phyloP scores from a whole-genome alignment of 768 basidiomycete species.

The Tulasnella sp. region DNA sequence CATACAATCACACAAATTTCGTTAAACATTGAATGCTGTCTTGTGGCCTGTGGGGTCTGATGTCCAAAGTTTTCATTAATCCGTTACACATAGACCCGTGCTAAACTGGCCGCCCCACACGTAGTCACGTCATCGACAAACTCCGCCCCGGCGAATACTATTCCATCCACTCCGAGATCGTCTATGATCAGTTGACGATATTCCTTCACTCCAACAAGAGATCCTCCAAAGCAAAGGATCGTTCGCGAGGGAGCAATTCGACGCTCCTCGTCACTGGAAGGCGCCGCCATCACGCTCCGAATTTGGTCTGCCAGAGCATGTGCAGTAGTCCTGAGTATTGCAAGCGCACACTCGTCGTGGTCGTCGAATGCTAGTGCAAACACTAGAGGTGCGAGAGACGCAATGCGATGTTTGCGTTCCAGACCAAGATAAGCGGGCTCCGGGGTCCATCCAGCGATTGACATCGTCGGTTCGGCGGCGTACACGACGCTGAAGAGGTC shows the following conservation, averaged over 20 bases:
- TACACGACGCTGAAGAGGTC: constrained; percentile 62
- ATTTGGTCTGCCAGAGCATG: constrained; percentile 52
- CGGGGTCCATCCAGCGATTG: constrained; percentile 27
- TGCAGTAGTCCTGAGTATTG: constrained; percentile 48
- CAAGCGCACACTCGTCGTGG: constrained; percentile 49
- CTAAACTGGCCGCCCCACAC: constrained; percentile 54
- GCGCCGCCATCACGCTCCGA: constrained; percentile 38
- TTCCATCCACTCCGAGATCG: constrained; percentile 46
- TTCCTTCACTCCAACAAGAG: constrained; percentile 52
- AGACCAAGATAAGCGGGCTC: constrained; percentile 26
- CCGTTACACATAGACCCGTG: neutral
- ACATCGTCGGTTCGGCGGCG: constrained; percentile 44
- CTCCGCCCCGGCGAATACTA: constrained; percentile 52
- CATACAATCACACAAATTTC: neutral
- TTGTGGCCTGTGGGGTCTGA: neutral
- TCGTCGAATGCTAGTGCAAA: constrained; percentile 63
- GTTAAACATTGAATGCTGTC: neutral
- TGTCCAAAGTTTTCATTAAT: neutral
- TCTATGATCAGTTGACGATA: constrained; percentile 53
- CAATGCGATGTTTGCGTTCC: constrained; percentile 64
- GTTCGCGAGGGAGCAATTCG: constrained; percentile 36
- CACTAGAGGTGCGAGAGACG: constrained; percentile 65
- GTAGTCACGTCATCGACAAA: constrained; percentile 63
- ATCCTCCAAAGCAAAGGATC: constrained; percentile 73
- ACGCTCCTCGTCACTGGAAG: neutral